phyloP scores from a whole-genome alignment of 139 green algal species.

The Coelastrella sp. region DNA sequence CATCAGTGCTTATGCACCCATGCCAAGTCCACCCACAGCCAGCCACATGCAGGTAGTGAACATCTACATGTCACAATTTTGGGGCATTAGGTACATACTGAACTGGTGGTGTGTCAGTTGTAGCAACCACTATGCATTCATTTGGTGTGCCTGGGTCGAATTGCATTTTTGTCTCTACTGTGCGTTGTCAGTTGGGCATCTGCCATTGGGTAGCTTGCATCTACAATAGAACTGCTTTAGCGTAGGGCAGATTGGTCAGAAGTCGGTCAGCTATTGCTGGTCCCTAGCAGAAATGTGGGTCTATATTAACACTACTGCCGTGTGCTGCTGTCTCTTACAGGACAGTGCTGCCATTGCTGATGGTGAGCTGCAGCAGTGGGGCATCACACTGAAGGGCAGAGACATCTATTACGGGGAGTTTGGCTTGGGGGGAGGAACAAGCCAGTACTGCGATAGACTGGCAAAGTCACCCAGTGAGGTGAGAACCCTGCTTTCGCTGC shows the following conservation, averaged over 20 bases:
- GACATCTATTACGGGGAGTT: slow-evolving; percentile 42
- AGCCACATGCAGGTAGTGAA: background rate
- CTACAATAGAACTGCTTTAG: too few relatives aligned
- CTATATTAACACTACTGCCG: background rate
- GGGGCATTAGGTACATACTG: background rate
- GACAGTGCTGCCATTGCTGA: slow-evolving; percentile 23
- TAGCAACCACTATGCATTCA: too few relatives aligned
- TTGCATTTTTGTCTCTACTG: too few relatives aligned
- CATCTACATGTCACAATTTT: background rate
- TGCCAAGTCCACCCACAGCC: background rate
- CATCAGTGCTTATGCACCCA: slow-evolving; percentile 23
- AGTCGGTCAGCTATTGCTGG: too few relatives aligned
- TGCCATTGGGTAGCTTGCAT: too few relatives aligned
- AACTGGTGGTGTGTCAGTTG: too few relatives aligned
- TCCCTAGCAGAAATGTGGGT: background rate
- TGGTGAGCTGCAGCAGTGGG: slow-evolving; percentile 9
- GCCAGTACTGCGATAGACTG: slow-evolving; percentile 19
- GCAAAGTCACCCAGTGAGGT: slow-evolving; percentile 31
- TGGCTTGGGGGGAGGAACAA: slow-evolving; percentile 30
- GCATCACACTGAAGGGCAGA: slow-evolving; percentile 3
- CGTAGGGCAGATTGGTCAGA: too few relatives aligned
- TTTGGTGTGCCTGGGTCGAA: too few relatives aligned
- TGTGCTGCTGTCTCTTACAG: background rate
- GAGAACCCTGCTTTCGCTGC: background rate
- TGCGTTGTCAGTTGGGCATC: too few relatives aligned